phyloP scores from a whole-genome alignment of 2,329 filamentous ascomycete genomes.

The Pseudocercospora vitis region DNA sequence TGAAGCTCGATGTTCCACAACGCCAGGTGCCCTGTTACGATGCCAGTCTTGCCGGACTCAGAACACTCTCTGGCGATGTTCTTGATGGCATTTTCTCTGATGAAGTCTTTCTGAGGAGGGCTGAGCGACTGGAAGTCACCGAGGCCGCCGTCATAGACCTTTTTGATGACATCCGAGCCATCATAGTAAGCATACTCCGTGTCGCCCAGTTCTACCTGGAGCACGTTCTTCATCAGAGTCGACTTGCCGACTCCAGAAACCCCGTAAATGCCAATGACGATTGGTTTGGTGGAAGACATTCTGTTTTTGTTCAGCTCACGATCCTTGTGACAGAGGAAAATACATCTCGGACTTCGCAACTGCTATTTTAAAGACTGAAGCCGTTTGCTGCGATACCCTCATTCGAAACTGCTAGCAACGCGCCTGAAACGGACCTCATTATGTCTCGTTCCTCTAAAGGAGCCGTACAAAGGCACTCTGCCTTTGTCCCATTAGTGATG shows the following conservation, averaged over 20 bases:
- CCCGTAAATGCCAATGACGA: conserved; percentile 58
- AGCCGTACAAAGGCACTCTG: too few species aligned
- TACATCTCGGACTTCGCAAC: too few species aligned
- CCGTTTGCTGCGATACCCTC: too few species aligned
- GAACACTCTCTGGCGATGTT: conserved; percentile 44
- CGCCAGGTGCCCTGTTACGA: conserved; percentile 59
- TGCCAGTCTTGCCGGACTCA: conserved; percentile 38
- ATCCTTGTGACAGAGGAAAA: background rate
- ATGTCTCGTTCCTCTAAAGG: too few species aligned
- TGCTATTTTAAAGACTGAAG: too few species aligned
- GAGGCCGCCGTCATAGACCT: conserved; percentile 50
- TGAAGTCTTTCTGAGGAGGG: conserved; percentile 40
- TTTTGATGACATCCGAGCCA: conserved; percentile 52
- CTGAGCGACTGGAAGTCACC: conserved; percentile 47
- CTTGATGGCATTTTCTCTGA: conserved; percentile 50
- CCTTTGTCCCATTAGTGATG: too few species aligned
- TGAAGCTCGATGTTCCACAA: conserved; percentile 50
- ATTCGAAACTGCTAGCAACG: too few species aligned
- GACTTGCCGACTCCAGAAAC: conserved; percentile 58
- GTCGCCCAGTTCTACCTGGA: conserved; percentile 34
- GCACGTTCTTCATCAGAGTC: conserved; percentile 46
- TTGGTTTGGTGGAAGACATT: conserved; percentile 16
- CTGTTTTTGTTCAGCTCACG: background rate
- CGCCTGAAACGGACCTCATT: too few species aligned
- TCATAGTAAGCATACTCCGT: conserved; percentile 52